Conservation (phyloP, 169 alveolate genomes). For the Plasmodium reichenowi region DNA sequence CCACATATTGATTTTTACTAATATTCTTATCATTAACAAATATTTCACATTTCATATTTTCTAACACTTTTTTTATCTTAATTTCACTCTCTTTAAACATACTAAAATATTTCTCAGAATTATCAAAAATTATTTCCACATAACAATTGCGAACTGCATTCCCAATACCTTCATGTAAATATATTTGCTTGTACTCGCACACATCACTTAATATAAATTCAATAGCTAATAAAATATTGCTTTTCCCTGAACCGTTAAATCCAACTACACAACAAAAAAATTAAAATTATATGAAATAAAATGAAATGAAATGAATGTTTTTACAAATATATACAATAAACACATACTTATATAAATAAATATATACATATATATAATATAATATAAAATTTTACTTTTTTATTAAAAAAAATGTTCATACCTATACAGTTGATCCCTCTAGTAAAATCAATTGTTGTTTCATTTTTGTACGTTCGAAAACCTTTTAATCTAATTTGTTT, state of each 20-base stretch:
- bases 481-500: conserved; percentile 88
- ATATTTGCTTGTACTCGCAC: conserved; percentile 70
- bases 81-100: conserved; percentile 73
- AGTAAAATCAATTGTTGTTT: conserved; percentile 84
- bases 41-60: conserved; percentile 76
- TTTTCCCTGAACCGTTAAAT: conserved; percentile 73
- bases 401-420: conserved; percentile 5
- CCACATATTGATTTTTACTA: conserved; percentile 75
- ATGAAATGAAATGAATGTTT: not conserved
- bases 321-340: too few species aligned
- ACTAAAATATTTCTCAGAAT: conserved; percentile 72
- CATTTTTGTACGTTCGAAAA: conserved; percentile 88
- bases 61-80: conserved; percentile 73
- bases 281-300: not conserved
- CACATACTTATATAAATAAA: not conserved
- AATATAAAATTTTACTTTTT: not conserved
- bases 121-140: conserved; percentile 70
- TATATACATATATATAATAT: not conserved
- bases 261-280: conserved; percentile 43
- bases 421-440: conserved; percentile 88
- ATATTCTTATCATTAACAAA: conserved; percentile 70
- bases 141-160: conserved; percentile 70
- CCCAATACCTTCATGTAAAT: conserved; percentile 73
- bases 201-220: conserved; percentile 72
- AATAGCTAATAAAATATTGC: conserved; percentile 61